A percentile compares a stretch with the other conserved stretches of the same genome.
These are phyloP conservation scores for Monilinia aucupariae DNA, from an alignment of 2,329 filamentous ascomycete genomes.

Conservation along the genomic window DNA sequence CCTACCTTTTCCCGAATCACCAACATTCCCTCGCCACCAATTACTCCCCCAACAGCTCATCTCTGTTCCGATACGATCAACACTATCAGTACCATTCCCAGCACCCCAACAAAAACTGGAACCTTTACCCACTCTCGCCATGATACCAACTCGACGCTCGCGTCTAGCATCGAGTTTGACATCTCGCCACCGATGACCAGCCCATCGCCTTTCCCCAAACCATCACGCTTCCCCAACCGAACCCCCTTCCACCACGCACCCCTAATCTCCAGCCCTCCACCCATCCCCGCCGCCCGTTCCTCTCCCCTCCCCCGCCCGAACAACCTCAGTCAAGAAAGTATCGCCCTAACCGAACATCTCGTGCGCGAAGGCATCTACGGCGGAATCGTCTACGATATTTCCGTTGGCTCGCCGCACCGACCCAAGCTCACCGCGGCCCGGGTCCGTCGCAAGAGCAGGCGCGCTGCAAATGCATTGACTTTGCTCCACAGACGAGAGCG, in stretches of 20 bases:
- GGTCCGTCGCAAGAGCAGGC: background rate
- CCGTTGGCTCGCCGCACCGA: background rate
- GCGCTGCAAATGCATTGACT: background rate
- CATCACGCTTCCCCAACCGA: background rate
- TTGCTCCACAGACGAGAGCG: background rate
- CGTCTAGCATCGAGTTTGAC: background rate
- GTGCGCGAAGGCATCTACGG: conserved; percentile 5
- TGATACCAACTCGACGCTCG: background rate
- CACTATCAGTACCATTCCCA: background rate
- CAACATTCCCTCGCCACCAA: background rate
- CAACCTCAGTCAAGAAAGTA: background rate
- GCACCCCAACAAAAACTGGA: background rate
- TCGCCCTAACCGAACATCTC: conserved; percentile 1
- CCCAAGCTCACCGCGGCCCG: background rate
- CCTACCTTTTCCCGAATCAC: background rate
- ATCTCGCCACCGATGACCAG: too few relatives aligned
- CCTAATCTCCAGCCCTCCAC: too few relatives aligned
- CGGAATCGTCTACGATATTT: background rate
- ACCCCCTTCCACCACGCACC: background rate
- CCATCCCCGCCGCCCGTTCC: background rate
- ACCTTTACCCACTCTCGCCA: background rate
- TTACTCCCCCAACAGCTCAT: background rate
- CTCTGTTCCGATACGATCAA: background rate
- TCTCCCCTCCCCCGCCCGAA: background rate
- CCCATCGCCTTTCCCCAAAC: background rate